phyloP scores from a whole-genome alignment of 441 rosid species.

The Croton setiger region DNA sequence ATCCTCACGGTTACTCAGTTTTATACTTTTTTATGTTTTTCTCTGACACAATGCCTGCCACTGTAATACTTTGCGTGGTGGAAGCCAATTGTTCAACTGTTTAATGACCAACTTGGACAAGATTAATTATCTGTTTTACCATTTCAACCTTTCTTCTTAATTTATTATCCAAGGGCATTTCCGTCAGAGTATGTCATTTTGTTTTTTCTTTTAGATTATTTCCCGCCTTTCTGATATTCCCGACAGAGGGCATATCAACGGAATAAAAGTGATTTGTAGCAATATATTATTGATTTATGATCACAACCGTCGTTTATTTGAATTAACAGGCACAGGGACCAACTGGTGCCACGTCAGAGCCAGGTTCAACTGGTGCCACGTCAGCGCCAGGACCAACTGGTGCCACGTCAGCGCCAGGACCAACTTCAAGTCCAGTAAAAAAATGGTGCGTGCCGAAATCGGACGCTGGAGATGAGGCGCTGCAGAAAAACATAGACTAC shows the following conservation, averaged over 20 bases:
- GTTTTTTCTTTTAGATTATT: background rate
- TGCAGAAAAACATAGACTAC: constrained; percentile 64
- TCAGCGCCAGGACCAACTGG: constrained; percentile 21
- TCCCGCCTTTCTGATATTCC: constrained; percentile 2
- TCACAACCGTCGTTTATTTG: background rate
- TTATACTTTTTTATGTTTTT: background rate
- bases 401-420: constrained; percentile 10
- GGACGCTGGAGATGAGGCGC: constrained; percentile 34
- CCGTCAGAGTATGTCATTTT: background rate
- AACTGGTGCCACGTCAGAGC: too few relatives aligned
- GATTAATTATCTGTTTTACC: background rate
- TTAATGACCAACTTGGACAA: background rate
- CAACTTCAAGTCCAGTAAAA: constrained; percentile 21
- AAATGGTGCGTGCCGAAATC: constrained; percentile 57
- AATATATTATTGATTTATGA: background rate
- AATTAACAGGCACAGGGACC: constrained; percentile 30
- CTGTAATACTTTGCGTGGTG: background rate
- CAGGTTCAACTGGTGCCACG: too few relatives aligned
- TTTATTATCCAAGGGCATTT: background rate
- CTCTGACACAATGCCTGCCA: constrained; percentile 9
- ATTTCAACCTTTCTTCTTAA: background rate
- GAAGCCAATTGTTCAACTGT: background rate
- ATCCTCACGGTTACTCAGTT: background rate
- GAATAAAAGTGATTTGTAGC: background rate
- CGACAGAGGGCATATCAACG: background rate